These are phyloP conservation scores for Blastocystis sp. DNA, from an alignment of 352 stramenopile genomes.

Conservation along the genomic window DNA sequence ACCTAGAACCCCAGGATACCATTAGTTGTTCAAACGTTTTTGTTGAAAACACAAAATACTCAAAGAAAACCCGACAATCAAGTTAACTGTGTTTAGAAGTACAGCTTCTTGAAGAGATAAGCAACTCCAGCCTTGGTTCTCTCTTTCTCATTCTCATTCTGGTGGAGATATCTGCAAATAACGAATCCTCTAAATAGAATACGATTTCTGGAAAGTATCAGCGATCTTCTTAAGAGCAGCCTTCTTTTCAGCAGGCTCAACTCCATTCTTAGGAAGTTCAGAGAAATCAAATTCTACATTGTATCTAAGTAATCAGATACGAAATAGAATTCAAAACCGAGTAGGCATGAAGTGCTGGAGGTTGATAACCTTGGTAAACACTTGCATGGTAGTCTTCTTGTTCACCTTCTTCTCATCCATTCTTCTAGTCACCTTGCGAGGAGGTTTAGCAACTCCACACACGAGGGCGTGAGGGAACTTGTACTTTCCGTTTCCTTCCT, in stretches of 20 bases:
- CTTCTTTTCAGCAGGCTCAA: slow-evolving; percentile 36
- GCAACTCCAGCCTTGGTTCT: slow-evolving; percentile 60
- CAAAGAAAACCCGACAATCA: slow-evolving; percentile 25
- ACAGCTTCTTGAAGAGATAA: slow-evolving; percentile 63
- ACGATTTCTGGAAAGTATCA: slow-evolving; percentile 47
- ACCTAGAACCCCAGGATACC: neutral
- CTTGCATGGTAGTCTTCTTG: slow-evolving; percentile 57
- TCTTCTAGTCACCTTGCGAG: slow-evolving; percentile 41
- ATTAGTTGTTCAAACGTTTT: neutral
- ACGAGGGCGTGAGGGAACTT: slow-evolving; percentile 61
- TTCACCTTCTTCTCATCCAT: slow-evolving; percentile 60
- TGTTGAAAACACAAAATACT: slow-evolving; percentile 46
- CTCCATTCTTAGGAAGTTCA: neutral
- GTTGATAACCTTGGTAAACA: slow-evolving; percentile 63
- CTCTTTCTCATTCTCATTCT: slow-evolving; percentile 59
- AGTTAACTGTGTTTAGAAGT: slow-evolving; percentile 59
- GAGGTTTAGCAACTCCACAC: slow-evolving; percentile 11
- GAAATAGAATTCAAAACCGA: neutral
- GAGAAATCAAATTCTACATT: slow-evolving; percentile 48
- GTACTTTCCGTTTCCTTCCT: slow-evolving; percentile 54
- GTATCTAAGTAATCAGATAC: slow-evolving; percentile 44
- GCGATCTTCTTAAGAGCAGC: slow-evolving; percentile 23
- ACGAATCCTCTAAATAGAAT: neutral
- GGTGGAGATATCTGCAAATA: slow-evolving; percentile 50
- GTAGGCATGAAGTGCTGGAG: slow-evolving; percentile 63